These are phyloP conservation scores for Austroboletus niveus DNA, from an alignment of 1,284 basidiomycete genomes.

Conservation along the genomic window DNA sequence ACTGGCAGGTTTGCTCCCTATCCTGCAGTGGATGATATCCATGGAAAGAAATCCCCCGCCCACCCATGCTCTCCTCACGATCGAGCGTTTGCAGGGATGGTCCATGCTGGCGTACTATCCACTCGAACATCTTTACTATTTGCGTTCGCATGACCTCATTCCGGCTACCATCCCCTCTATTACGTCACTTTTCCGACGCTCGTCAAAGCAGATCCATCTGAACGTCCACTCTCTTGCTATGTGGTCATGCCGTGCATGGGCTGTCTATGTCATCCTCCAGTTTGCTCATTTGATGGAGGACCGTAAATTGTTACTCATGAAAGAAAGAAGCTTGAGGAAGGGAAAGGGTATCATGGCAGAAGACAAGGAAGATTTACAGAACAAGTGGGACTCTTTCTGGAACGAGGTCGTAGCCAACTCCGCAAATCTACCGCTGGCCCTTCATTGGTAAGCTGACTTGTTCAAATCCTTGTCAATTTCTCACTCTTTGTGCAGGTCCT, in stretches of 20 bases:
- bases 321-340: conserved; percentile 55
- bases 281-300: conserved; percentile 71
- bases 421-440: conserved; percentile 74
- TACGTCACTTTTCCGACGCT: conserved; percentile 40
- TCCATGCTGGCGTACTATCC: conserved; percentile 83
- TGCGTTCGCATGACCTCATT: conserved; percentile 62
- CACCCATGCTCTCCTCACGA: conserved; percentile 65
- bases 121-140: conserved; percentile 75
- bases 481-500: conserved; percentile 49
- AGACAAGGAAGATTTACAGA: conserved; percentile 56
- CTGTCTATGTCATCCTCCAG: conserved; percentile 70
- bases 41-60: conserved; percentile 68
- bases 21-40: conserved; percentile 73
- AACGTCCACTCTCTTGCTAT: conserved; percentile 49
- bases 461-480: background rate
- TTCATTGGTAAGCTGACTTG: conserved; percentile 70
- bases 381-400: conserved; percentile 68
- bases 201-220: conserved; percentile 42
- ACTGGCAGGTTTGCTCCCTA: conserved; percentile 64
- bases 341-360: conserved; percentile 48
- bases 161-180: conserved; percentile 49
- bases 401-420: conserved; percentile 74
- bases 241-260: conserved; percentile 80
- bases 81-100: conserved; percentile 82
- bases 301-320: conserved; percentile 51